Conservation (phyloP, 2,329 filamentous ascomycete genomes). For the Cordyceps farinosa region DNA sequence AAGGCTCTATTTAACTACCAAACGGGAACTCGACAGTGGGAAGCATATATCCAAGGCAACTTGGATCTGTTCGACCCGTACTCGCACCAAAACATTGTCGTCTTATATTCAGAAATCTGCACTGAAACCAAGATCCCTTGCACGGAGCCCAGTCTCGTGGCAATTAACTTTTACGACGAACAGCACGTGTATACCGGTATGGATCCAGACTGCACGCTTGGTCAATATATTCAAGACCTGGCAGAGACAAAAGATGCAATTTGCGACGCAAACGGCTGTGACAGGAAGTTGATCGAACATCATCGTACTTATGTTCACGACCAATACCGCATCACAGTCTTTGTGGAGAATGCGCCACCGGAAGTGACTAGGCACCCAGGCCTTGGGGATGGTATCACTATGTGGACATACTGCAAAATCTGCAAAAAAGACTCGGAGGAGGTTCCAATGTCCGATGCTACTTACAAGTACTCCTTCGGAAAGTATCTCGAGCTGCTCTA, state of each 20-base stretch:
- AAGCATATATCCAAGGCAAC: conserved; percentile 87
- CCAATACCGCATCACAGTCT: conserved; percentile 86
- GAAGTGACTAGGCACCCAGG: conserved; percentile 37
- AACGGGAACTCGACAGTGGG: conserved; percentile 94
- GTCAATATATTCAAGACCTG: conserved; percentile 91
- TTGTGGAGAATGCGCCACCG: conserved; percentile 63
- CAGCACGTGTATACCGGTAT: conserved; percentile 69
- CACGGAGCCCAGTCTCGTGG: conserved; percentile 83
- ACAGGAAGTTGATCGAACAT: conserved; percentile 84
- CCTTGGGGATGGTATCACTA: conserved; percentile 67
- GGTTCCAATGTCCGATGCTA: conserved; percentile 86
- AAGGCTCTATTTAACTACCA: conserved; percentile 91
- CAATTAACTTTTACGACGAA: conserved; percentile 91
- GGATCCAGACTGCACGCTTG: conserved; percentile 86
- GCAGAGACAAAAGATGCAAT: conserved; percentile 71
- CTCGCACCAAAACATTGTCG: conserved; percentile 92
- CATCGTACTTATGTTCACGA: conserved; percentile 97
- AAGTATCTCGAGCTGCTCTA: conserved; percentile 98
- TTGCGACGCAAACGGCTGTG: conserved; percentile 81
- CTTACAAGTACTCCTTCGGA: conserved; percentile 97
- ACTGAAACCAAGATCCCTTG: conserved; percentile 92
- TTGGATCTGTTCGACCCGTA: conserved; percentile 89
- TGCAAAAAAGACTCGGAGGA: conserved; percentile 89
- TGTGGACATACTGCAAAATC: conserved; percentile 96
- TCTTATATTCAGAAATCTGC: conserved; percentile 90